These are phyloP conservation scores for Sphagnum magellanicum DNA, from an alignment of 228 moss, liverwort and hornwort species.

Conservation along the genomic window DNA sequence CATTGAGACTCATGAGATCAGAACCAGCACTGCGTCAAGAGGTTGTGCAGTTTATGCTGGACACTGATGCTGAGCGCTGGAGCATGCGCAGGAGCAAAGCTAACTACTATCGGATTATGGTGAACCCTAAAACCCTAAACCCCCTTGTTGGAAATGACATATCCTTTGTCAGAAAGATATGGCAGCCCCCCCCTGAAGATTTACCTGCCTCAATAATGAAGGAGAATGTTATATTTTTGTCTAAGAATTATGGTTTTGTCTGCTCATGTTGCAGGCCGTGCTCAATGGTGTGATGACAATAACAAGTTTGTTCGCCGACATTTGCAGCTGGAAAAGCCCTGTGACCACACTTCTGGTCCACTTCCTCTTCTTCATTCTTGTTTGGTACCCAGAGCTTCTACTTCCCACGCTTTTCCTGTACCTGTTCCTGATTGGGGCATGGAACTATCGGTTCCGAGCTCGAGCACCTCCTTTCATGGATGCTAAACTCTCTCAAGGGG, in stretches of 20 bases:
- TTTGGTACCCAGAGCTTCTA: conserved; percentile 49
- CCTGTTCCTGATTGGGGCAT: conserved; percentile 55
- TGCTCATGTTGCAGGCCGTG: conserved; percentile 24
- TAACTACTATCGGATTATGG: conserved; percentile 41
- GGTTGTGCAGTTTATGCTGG: conserved; percentile 47
- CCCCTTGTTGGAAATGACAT: too few species aligned
- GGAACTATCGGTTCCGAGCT: conserved; percentile 43
- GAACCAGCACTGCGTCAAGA: conserved; percentile 50
- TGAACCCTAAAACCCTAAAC: background rate
- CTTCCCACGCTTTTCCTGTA: conserved; percentile 42
- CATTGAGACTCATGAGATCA: conserved; percentile 37
- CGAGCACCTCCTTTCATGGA: conserved; percentile 50
- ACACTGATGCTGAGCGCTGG: conserved; percentile 50
- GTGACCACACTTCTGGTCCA: conserved; percentile 46
- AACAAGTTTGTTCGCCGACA: conserved; percentile 44
- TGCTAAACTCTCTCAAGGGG: conserved; percentile 40
- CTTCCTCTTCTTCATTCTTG: conserved; percentile 38
- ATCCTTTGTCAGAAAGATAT: too few species aligned
- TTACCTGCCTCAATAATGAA: too few species aligned
- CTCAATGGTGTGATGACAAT: conserved; percentile 34
- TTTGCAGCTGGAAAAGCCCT: conserved; percentile 51
- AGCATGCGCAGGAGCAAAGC: conserved; percentile 60
- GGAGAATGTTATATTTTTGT: too few species aligned
- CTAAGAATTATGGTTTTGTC: too few species aligned
- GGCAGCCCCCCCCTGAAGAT: too few species aligned